phyloP scores from a whole-genome alignment of 805 yeast genomes.

The Cephaloascus fragrans region DNA sequence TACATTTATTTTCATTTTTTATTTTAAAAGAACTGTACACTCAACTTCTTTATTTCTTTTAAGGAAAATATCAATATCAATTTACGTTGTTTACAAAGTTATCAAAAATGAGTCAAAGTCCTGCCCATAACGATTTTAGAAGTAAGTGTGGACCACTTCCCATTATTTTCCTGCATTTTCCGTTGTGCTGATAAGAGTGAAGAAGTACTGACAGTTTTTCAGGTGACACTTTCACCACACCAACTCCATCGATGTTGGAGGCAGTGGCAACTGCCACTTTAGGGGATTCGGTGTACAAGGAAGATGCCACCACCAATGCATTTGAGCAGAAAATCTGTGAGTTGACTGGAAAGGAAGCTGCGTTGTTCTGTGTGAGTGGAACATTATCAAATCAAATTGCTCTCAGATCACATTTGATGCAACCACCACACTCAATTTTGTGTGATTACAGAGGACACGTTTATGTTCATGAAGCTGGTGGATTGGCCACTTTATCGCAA shows the following conservation, averaged over 20 bases:
- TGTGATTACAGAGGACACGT: conserved; percentile 87
- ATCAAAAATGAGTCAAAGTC: conserved; percentile 1
- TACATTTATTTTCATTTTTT: too few species aligned
- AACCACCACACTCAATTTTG: conserved; percentile 79
- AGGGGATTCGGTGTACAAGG: conserved; percentile 88
- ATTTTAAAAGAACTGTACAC: too few species aligned
- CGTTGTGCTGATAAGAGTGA: too few species aligned
- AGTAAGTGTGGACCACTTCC: conserved; percentile 6
- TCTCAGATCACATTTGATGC: conserved; percentile 59
- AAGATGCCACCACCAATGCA: conserved; percentile 60
- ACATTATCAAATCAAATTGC: conserved; percentile 88
- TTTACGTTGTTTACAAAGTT: background rate
- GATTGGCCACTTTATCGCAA: conserved; percentile 79
- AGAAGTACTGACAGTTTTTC: too few species aligned
- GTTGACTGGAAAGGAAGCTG: conserved; percentile 73
- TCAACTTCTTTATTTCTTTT: too few species aligned
- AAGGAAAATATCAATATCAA: too few species aligned
- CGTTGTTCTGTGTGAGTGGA: conserved; percentile 78
- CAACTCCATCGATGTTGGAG: conserved; percentile 62
- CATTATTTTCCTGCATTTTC: too few species aligned
- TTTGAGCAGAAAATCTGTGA: conserved; percentile 57
- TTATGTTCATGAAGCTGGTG: conserved; percentile 82
- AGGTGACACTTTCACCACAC: conserved; percentile 86
- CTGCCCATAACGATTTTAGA: conserved; percentile 30
- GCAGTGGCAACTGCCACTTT: conserved; percentile 47